Percentiles rank a stretch among this genome's conserved stretches.
phyloP scores from a whole-genome alignment of 306 rosid genomes.

The Castanea crenata region DNA sequence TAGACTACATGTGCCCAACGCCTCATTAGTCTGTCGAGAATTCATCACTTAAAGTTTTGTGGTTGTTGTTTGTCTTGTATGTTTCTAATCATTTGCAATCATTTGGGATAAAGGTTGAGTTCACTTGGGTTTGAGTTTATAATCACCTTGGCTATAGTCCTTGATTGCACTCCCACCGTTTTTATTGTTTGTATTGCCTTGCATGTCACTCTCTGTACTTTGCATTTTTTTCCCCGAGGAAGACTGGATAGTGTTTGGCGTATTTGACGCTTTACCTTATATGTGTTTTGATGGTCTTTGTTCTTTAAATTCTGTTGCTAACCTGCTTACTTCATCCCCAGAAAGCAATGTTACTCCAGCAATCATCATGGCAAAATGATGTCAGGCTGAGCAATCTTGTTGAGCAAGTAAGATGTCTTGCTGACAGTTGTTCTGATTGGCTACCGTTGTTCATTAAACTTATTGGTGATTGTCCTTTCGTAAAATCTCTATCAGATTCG shows the following conservation, averaged over 20 bases:
- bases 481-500: conserved; percentile 59
- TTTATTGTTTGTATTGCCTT: conserved; percentile 1
- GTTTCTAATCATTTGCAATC: background rate
- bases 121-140: background rate
- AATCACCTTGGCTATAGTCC: background rate
- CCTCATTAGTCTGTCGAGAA: too few relatives aligned
- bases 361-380: conserved; percentile 92
- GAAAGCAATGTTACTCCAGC: conserved; percentile 90
- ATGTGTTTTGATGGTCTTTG: background rate
- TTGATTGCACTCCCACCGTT: background rate
- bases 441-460: conserved; percentile 1
- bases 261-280: conserved; percentile 11
- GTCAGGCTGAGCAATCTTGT: conserved; percentile 79
- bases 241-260: conserved; percentile 9
- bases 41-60: too few relatives aligned
- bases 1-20: too few relatives aligned
- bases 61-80: background rate
- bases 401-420: conserved; percentile 63
- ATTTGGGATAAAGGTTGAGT: background rate
- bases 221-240: background rate
- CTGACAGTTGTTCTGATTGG: conserved; percentile 11
- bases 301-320: background rate
- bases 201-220: conserved; percentile 13
- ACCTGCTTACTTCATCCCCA: conserved; percentile 36
- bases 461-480: conserved; percentile 22